Conservation (phyloP, 352 stramenopile genomes). For the Pythium myriotylum region DNA sequence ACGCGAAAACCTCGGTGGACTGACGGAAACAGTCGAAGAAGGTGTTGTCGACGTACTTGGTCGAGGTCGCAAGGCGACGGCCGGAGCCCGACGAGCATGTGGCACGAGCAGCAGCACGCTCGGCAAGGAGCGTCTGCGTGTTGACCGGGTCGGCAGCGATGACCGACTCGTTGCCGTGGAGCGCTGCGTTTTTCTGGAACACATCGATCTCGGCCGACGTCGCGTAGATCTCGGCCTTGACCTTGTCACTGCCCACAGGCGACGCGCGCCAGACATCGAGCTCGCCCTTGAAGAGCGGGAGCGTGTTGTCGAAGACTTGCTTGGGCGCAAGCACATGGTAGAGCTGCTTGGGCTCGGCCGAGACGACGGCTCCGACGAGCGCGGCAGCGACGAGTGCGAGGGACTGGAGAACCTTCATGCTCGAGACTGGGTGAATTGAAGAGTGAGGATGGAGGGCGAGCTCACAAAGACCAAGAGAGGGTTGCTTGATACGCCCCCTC, state of each 20-base stretch:
- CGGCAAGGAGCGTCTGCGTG: slow-evolving; percentile 5
- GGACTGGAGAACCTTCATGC: slow-evolving; percentile 29
- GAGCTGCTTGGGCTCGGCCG: slow-evolving; percentile 29
- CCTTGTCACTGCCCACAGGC: neutral
- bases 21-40: slow-evolving; percentile 39
- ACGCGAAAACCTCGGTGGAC: slow-evolving; percentile 24
- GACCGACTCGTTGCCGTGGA: slow-evolving; percentile 2
- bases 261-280: slow-evolving; percentile 27
- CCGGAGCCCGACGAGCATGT: slow-evolving; percentile 7
- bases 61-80: slow-evolving; percentile 2
- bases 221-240: slow-evolving; percentile 27
- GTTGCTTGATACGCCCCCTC: too few species aligned
- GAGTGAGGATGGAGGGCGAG: too few species aligned
- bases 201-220: slow-evolving; percentile 11
- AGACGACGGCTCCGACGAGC: neutral
- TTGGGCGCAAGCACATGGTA: slow-evolving; percentile 34
- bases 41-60: slow-evolving; percentile 27
- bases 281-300: slow-evolving; percentile 11
- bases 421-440: slow-evolving; percentile 7
- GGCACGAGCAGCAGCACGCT: neutral
- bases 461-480: too few species aligned
- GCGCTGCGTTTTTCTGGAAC: slow-evolving; percentile 11
- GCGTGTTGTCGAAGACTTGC: slow-evolving; percentile 20
- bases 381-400: slow-evolving; percentile 1
- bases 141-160: slow-evolving; percentile 16